These are phyloP conservation scores for Alopecurus myosuroides DNA, from an alignment of 176 grass and related monocot species.

Conservation along the genomic window DNA sequence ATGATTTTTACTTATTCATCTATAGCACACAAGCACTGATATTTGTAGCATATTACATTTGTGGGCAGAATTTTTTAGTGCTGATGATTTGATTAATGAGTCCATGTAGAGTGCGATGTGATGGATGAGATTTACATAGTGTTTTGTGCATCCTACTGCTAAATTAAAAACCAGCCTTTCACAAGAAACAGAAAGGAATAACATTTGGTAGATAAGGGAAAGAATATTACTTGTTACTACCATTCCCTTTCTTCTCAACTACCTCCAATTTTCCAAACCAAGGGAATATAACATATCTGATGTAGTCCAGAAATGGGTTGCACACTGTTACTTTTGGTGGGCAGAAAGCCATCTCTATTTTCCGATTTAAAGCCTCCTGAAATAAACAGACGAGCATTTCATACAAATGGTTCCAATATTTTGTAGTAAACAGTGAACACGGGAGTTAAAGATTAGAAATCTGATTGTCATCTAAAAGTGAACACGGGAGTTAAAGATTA, in stretches of 20 bases:
- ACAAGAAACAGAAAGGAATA: not conserved
- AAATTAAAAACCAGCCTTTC: not conserved
- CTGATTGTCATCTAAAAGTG: not conserved
- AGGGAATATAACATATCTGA: conserved; percentile 48
- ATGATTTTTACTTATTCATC: not conserved
- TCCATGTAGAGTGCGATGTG: not conserved
- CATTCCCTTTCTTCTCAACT: conserved; percentile 16
- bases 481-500: too few species aligned
- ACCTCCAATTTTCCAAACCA: conserved; percentile 53
- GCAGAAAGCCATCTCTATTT: not conserved
- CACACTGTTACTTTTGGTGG: conserved; percentile 21
- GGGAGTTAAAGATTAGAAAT: not conserved
- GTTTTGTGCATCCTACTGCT: not conserved
- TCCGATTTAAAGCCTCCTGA: not conserved
- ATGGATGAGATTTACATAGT: not conserved
- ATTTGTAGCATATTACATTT: not conserved
- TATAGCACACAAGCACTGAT: not conserved
- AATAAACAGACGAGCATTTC: not conserved
- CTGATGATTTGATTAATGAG: not conserved
- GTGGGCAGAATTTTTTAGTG: not conserved
- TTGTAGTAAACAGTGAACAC: not conserved
- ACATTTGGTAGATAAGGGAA: not conserved
- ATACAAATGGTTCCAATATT: not conserved
- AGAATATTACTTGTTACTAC: not conserved
- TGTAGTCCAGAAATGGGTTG: conserved; percentile 54